Base-by-base conservation (phyloP, 176 grass and related monocot species). In the Cenchrus fungigraminus region DNA sequence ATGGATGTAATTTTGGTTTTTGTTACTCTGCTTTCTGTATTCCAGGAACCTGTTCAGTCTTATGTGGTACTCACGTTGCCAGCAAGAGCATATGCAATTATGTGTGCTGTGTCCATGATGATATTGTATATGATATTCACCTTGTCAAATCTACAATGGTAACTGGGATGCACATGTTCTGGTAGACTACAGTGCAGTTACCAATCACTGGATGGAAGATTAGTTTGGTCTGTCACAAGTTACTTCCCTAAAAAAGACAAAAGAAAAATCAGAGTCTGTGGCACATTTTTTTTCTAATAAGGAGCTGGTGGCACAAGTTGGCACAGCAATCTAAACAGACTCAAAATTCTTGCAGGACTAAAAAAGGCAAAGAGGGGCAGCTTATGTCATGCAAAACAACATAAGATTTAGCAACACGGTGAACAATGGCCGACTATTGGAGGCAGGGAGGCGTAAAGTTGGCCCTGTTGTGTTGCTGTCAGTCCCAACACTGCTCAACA, bases 401-500 rank as follows among this genome's bases (percentile, higher is more conserved):
- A 49, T 47, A 78, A 22, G 31, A 77, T 63, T 61, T 65, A 61
- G 50, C 8, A 71, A 68, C 68, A 84, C 73, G 40, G 32, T 19
- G 40, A 72, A 66, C 47, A 85, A 68, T 83, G 56, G 46, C 56
- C 87, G 77, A 88, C 32, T 84, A 77, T 76, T 49, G 77, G 71
- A 81, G 84, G 47, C 46, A 86, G 44, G 77, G 55, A 75, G 84
- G 80, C 73, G 76, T 86, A 84, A 87, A 91, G 84, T 71, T 79
- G 68, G 68, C 80, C 89, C 43, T 94, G 59, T 92, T 87, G 86
- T 50, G 86, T 79, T 76, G 68, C 12, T 77, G 9, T 65, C n/a
- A 57, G 61, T 72, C 79, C 68, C 86, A 47, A 81, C 37, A 90
- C 79, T 90, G 83, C 80, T 86, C 14, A 88, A 87, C 91, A 92